phyloP scores from a whole-genome alignment of 805 yeast species.

The Maudiozyma bulderi region DNA sequence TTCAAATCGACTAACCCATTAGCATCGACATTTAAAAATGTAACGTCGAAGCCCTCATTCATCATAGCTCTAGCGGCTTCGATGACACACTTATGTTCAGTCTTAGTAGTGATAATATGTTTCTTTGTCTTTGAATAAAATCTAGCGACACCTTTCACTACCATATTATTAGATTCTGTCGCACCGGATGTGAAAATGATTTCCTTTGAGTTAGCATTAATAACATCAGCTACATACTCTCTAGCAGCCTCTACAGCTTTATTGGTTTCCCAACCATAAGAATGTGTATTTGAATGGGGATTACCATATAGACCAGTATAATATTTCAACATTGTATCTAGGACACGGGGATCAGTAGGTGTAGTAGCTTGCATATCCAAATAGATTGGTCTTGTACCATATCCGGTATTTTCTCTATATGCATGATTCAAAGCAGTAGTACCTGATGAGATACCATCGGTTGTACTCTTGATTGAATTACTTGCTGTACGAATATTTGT shows the following conservation, averaged over 20 bases:
- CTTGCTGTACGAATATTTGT: constrained; percentile 14
- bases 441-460: constrained; percentile 19
- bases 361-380: constrained; percentile 98
- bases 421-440: constrained; percentile 31
- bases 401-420: constrained; percentile 31
- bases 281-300: constrained; percentile 94
- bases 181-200: constrained; percentile 97
- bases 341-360: constrained; percentile 93
- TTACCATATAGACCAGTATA: constrained; percentile 93
- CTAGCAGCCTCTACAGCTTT: constrained; percentile 84
- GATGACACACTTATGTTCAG: constrained; percentile 98
- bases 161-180: constrained; percentile 93
- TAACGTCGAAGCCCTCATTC: constrained; percentile 94
- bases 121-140: constrained; percentile 83
- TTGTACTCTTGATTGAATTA: constrained; percentile 7
- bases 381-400: constrained; percentile 84
- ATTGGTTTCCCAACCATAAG: constrained; percentile 99
- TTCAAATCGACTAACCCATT: constrained; percentile 77
- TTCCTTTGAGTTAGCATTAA: constrained; percentile 92
- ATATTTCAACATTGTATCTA: constrained; percentile 77
- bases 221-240: constrained; percentile 67
- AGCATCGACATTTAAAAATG: constrained; percentile 73
- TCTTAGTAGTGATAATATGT: constrained; percentile 91
- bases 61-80: constrained; percentile 92
- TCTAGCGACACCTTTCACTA: constrained; percentile 88